phyloP scores from a whole-genome alignment of 495 filamentous ascomycete species.

The Parathielavia appendiculata region DNA sequence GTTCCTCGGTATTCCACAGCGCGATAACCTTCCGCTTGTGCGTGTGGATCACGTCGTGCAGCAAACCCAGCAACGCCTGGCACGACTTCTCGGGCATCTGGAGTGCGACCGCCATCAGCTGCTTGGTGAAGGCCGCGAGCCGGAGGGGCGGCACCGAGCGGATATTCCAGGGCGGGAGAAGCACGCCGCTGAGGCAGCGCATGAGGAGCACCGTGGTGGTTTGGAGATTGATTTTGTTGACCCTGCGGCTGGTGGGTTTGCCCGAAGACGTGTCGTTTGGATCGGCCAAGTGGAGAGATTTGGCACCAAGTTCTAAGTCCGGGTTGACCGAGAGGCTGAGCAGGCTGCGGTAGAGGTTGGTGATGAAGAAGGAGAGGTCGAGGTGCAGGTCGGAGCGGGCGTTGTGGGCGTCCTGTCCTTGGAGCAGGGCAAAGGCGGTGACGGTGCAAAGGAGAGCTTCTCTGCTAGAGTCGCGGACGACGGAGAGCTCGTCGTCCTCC shows the following conservation, averaged over 20 bases:
- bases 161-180: constrained; percentile 60
- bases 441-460: constrained; percentile 91
- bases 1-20: constrained; percentile 62
- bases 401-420: constrained; percentile 79
- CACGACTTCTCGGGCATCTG: constrained; percentile 86
- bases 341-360: constrained; percentile 82
- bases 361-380: constrained; percentile 90
- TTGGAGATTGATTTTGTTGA: constrained; percentile 81
- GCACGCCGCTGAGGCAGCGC: constrained; percentile 70
- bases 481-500: constrained; percentile 35
- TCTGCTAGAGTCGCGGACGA: constrained; percentile 63
- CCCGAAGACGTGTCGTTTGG: constrained; percentile 48
- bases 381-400: constrained; percentile 61
- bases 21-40: constrained; percentile 39
- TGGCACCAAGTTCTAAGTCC: constrained; percentile 78
- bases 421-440: constrained; percentile 88
- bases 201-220: constrained; percentile 88
- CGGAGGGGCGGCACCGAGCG: constrained; percentile 65
- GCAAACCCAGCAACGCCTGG: constrained; percentile 66
- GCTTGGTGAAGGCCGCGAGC: constrained; percentile 90
- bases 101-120: constrained; percentile 71
- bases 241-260: constrained; percentile 19
- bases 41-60: constrained; percentile 65
- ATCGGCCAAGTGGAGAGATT: constrained; percentile 74
- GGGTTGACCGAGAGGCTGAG: constrained; percentile 70